phyloP scores from a whole-genome alignment of 2,329 filamentous ascomycete genomes.

The Fusarium phyllophilum region DNA sequence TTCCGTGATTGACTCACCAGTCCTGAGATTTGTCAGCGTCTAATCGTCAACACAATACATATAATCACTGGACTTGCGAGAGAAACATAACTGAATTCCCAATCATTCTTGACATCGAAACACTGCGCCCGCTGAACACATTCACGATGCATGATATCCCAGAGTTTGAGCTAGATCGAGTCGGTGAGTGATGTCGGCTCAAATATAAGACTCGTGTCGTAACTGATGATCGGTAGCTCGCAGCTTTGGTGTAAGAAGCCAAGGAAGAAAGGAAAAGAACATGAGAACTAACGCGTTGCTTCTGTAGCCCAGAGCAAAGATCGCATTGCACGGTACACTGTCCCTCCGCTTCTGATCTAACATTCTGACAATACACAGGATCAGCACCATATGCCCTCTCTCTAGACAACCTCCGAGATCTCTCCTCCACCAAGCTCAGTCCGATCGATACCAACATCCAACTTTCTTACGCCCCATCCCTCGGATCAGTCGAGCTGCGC shows the following conservation, averaged over 20 bases:
- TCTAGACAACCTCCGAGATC: neutral
- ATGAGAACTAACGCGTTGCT: neutral
- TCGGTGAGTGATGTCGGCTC: neutral
- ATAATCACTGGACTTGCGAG: neutral
- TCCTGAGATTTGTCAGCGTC: neutral
- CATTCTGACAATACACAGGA: neutral
- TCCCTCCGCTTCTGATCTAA: neutral
- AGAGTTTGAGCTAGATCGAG: neutral
- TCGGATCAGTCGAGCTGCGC: neutral
- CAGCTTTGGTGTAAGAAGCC: neutral
- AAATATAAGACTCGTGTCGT: accelerated
- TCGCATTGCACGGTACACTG: neutral
- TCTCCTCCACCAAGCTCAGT: neutral
- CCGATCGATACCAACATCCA: neutral
- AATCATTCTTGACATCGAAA: neutral
- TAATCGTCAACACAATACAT: neutral
- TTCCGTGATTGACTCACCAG: neutral
- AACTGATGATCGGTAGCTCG: neutral
- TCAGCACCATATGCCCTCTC: neutral
- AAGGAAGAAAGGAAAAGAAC: accelerated
- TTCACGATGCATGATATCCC: neutral
- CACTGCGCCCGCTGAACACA: accelerated
- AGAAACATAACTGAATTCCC: accelerated
- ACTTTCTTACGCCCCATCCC: neutral
- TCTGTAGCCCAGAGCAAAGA: neutral